Evolutionary conservation across 805 yeast genomes (phyloP).

Genomic region (Naumovozyma dairenensis): DNA sequence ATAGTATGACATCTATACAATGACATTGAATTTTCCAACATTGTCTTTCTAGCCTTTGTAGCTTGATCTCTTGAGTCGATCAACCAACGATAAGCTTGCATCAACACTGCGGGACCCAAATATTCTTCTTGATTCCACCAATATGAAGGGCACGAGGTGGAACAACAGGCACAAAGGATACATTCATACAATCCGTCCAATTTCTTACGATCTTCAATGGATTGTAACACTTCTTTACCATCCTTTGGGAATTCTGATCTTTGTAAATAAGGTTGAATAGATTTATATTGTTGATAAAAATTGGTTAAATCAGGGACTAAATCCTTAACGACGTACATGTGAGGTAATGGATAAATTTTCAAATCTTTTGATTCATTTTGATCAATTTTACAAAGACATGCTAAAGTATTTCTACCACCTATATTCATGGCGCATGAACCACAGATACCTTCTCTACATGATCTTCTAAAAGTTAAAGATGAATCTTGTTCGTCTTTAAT

Average conservation of each 20-base stretch:
- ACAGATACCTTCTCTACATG: constrained; percentile 99
- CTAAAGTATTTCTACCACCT: constrained; percentile 94
- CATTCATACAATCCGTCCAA: constrained; percentile 96
- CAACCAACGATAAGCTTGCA: constrained; percentile 99
- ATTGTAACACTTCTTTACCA: constrained; percentile 88
- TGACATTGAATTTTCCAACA: constrained; percentile 95
- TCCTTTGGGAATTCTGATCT: constrained; percentile 67
- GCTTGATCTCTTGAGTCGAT: constrained; percentile 96
- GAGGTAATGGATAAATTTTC: constrained; percentile 94
- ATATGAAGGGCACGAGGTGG: constrained; percentile 97
- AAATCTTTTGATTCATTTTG: constrained; percentile 60
- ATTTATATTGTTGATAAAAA: constrained; percentile 96
- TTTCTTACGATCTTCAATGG: constrained; percentile 87
- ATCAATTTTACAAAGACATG: constrained; percentile 92
- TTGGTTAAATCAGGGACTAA: constrained; percentile 96
- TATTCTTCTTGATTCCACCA: constrained; percentile 99
- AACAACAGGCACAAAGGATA: constrained; percentile 96
- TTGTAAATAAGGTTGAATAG: constrained; percentile 94
- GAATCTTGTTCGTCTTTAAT: constrained; percentile 96
- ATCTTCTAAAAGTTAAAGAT: constrained; percentile 91
- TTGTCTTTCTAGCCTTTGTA: constrained; percentile 63
- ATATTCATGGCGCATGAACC: constrained; percentile 99
- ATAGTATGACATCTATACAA: constrained; percentile 98
- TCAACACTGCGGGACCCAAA: constrained; percentile 95
- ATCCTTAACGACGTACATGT: constrained; percentile 95